phyloP scores from a whole-genome alignment of 345 rosid species.

The Euphorbia peplus region DNA sequence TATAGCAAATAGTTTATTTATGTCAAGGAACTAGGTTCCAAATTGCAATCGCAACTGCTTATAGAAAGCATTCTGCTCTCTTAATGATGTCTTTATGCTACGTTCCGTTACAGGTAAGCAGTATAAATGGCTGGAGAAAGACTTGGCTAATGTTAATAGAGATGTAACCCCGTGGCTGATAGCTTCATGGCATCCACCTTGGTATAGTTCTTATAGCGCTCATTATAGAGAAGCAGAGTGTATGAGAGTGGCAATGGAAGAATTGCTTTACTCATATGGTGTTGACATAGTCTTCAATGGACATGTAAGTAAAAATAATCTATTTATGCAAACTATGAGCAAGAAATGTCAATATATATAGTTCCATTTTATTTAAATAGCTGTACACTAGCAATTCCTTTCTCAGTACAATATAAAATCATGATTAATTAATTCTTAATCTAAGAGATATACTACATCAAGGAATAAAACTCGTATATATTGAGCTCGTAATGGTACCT shows the following conservation, averaged over 20 bases:
- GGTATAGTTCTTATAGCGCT: slow-evolving; percentile 77
- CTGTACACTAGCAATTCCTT: not conserved
- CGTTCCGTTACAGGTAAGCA: slow-evolving; percentile 57
- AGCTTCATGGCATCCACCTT: slow-evolving; percentile 80
- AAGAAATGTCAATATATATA: not conserved
- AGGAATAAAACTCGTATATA: no score
- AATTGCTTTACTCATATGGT: slow-evolving; percentile 50
- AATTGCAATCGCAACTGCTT: not conserved
- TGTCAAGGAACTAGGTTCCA: not conserved
- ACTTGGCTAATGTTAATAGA: slow-evolving; percentile 59
- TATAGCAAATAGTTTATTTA: not conserved
- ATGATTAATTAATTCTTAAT: not conserved
- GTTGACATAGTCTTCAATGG: slow-evolving; percentile 88
- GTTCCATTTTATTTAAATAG: not conserved
- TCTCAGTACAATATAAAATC: not conserved
- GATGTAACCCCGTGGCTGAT: slow-evolving; percentile 79
- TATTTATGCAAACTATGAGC: not conserved
- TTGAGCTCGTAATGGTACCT: no score
- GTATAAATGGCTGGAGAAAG: slow-evolving; percentile 73
- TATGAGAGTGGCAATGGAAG: slow-evolving; percentile 83
- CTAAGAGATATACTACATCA: not conserved
- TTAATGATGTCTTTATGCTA: not conserved
- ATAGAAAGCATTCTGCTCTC: not conserved
- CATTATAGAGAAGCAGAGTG: slow-evolving; percentile 90
- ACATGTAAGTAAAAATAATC: slow-evolving; percentile 46